Conservation (phyloP, 2,329 filamentous ascomycete species). For the Anthostomella pinea region DNA sequence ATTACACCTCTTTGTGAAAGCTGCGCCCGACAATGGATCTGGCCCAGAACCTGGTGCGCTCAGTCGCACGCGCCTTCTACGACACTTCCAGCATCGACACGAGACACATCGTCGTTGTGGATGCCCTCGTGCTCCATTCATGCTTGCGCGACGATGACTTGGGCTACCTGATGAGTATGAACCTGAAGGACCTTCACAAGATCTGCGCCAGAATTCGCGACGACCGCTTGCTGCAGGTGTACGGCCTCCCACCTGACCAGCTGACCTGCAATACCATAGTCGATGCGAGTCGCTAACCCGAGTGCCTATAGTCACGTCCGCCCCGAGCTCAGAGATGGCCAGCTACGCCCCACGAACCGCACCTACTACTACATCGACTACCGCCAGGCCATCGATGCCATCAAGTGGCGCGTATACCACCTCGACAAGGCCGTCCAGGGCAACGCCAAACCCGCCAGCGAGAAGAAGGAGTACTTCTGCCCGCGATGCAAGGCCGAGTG, state of each 20-base stretch:
- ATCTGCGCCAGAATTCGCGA: conserved; percentile 81
- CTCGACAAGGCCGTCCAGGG: conserved; percentile 87
- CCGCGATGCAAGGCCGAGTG: conserved; percentile 78
- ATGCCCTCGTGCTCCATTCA: conserved; percentile 72
- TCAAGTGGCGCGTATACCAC: conserved; percentile 89
- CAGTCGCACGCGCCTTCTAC: conserved; percentile 77
- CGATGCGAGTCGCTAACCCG: conserved; percentile 7
- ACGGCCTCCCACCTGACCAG: too few relatives aligned
- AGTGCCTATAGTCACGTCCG: conserved; percentile 58
- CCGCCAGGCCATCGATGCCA: conserved; percentile 88
- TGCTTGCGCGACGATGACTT: conserved; percentile 85
- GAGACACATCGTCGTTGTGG: conserved; percentile 72
- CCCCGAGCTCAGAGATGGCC: conserved; percentile 75
- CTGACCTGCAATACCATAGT: too few relatives aligned
- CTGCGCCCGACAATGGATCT: conserved; percentile 27
- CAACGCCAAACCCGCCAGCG: conserved; percentile 72
- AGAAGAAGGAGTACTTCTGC: conserved; percentile 92
- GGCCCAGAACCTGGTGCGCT: conserved; percentile 77
- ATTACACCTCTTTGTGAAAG: too few relatives aligned
- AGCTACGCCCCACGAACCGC: conserved; percentile 75
- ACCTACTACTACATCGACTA: conserved; percentile 99
- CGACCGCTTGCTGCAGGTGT: conserved; percentile 81
- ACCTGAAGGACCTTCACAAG: conserved; percentile 88
- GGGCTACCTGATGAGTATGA: conserved; percentile 81
- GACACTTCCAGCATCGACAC: conserved; percentile 60